Conservation (phyloP, 305 asterid genomes). For the Plantago coronopus region DNA sequence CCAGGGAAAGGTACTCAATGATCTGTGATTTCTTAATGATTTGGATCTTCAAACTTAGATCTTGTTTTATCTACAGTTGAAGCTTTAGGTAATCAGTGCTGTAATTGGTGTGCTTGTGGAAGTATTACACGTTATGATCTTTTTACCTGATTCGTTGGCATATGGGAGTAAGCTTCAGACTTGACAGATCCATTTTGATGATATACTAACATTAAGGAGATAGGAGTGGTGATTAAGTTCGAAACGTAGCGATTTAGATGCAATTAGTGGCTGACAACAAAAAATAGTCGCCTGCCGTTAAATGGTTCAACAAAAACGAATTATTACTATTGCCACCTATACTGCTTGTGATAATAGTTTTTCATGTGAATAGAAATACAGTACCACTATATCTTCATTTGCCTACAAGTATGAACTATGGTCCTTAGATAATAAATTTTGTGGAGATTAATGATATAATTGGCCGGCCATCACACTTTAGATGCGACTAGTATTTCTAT, state of each 20-base stretch:
- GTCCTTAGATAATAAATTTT: too few species aligned
- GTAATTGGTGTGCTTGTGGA: background rate
- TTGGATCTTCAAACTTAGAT: conserved; percentile 9
- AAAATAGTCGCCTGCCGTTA: background rate
- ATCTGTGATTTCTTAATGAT: conserved; percentile 7
- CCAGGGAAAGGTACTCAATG: conserved; percentile 80
- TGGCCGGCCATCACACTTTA: too few species aligned
- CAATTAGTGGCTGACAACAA: background rate
- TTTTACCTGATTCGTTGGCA: background rate
- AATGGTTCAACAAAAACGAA: background rate
- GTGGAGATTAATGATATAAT: too few species aligned
- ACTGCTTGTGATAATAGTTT: too few species aligned
- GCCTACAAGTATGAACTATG: too few species aligned
- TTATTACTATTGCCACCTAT: too few species aligned
- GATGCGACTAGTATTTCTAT: too few species aligned
- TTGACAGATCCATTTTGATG: background rate
- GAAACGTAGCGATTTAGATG: background rate
- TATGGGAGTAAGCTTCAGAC: background rate
- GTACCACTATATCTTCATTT: too few species aligned
- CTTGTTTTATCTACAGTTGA: conserved; percentile 7
- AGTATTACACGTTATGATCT: background rate
- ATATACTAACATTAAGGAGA: background rate
- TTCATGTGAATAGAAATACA: too few species aligned
- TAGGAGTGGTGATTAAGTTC: background rate
- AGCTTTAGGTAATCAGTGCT: conserved; percentile 1